phyloP scores from a whole-genome alignment of 1,284 basidiomycete species.

The Rhodotorula sp. region DNA sequence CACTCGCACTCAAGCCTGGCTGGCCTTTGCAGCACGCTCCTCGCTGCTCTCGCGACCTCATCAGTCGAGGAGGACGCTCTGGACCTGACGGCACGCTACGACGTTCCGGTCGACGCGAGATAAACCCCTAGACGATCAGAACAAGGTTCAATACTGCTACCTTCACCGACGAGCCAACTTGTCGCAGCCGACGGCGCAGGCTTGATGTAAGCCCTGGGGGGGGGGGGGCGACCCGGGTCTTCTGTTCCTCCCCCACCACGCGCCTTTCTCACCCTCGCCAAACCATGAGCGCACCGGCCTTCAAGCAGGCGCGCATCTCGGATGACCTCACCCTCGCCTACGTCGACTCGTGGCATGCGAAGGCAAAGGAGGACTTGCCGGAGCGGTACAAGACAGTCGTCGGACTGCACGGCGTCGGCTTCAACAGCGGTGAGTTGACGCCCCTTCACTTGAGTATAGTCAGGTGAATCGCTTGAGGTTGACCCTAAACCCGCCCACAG shows the following conservation, averaged over 20 bases:
- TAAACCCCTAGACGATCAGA: too few relatives aligned
- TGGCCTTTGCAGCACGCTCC: not conserved
- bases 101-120: not conserved
- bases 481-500: not conserved
- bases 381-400: slow-evolving; percentile 22
- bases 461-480: too few relatives aligned
- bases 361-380: not conserved
- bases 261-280: not conserved
- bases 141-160: too few relatives aligned
- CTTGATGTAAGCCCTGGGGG: too few relatives aligned
- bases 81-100: not conserved
- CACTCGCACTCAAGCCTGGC: not conserved
- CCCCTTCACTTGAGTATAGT: too few relatives aligned
- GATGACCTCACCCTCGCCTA: slow-evolving; percentile 10
- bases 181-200: too few relatives aligned
- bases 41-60: not conserved
- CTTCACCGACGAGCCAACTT: too few relatives aligned
- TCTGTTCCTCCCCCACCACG: not conserved
- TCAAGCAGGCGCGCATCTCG: not conserved
- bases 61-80: not conserved
- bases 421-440: slow-evolving; percentile 28
- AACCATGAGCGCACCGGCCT: not conserved
- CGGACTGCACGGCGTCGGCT: slow-evolving; percentile 34
- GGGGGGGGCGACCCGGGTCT: too few relatives aligned
- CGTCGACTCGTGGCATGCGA: slow-evolving; percentile 27